Evolutionary conservation across 208 protist species (phyloP), one percentile per base, ranked within the genome.

Genomic region (Leishmania mexicana): DNA sequence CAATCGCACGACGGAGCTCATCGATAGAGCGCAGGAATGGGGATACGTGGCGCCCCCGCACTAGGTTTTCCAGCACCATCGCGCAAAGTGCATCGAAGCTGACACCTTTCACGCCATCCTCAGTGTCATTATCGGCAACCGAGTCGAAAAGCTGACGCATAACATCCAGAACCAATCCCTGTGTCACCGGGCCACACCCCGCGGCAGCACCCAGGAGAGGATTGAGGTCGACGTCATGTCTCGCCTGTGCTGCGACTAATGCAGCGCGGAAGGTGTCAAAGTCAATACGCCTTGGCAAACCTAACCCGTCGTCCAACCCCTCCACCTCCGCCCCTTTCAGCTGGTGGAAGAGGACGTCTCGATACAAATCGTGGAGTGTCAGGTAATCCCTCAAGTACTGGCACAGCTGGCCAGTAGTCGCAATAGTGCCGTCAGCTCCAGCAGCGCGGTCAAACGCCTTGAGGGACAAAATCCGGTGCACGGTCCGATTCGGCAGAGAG

Each of bases 361-460:
- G 62, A 78, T 89, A 89, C 28, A 89, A 71, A 40, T 87, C 86
- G 45, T 77, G 83, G 78, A 87, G 64, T n/a, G 76, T 79, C 21
- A 87, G 51, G 53, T 89, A 89, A 49, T 74, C 58, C 35, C 81
- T 81, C 45, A 87, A 65, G 68, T 85, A 89, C 24, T 85, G 65
- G 24, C 86, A 84, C 57, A 89, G 72, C 31, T 76, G 47, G 38
- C 40, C 65, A 3, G 75, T 38, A 19, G 81, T 81, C 15, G 77
- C 42, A 17, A 89, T 80, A 60, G 49, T 64, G 65, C 47, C 64
- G 68, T 78, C 76, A 24, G 42, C 60, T 21, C 77, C 78, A 53
- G 83, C 67, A 49, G 78, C 76, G 38, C 70, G 65, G 7, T 75
- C 79, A 53, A 85, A 91, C 6, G 88, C 88, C 47, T 81, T 84